Evolutionary conservation across 805 yeast species (phyloP), one percentile per base, ranked within the genome.

Genomic region (Barnettozyma wickerhamii): DNA sequence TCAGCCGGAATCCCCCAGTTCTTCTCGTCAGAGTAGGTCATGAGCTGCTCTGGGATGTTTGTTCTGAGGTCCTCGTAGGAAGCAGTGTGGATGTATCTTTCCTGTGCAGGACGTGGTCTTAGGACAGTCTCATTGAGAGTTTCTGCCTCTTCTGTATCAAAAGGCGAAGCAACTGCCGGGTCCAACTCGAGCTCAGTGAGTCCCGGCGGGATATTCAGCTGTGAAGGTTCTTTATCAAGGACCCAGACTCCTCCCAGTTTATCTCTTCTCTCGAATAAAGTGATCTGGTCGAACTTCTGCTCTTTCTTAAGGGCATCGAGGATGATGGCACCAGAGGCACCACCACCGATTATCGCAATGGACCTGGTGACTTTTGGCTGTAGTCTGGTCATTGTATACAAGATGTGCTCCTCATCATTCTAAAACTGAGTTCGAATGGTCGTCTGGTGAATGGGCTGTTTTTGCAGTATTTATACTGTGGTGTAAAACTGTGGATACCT

Each of bases 301-400:
- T 71, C 74, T 37, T 62, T 52, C 4, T 68, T 47, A 10, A 72
- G 48, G 0, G 65, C 33, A 34, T 71, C 75, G 7, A 71, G 53
- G 0, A 65, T 54, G 34, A 72, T 62, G 18, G 72, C 66, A 6
- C 77, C 77, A 4, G 72, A 64, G 6, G 77, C 75, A 12, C 77
- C 77, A n/a, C 72, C 77, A 5, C 77, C 77, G 24, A 72, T 68
- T 23, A 72, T 60, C 15, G 74, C 76, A 7, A 71, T 51, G 5
- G 59, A 50, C 36, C 51, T 53, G 29, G 2, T 23, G 12, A 23
- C 26, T 23, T 23, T 23, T 23, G 26, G 26, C 26, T 23, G 26
- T 23, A 12, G 12, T 23, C 26, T 23, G 26, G 26, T 23, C 26
- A 23, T 23, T 23, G 26, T 2, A 9, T 2, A 23, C 12, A 3